Base-by-base conservation (phyloP, 768 basidiomycete species). In the Hericium rajendrae region DNA sequence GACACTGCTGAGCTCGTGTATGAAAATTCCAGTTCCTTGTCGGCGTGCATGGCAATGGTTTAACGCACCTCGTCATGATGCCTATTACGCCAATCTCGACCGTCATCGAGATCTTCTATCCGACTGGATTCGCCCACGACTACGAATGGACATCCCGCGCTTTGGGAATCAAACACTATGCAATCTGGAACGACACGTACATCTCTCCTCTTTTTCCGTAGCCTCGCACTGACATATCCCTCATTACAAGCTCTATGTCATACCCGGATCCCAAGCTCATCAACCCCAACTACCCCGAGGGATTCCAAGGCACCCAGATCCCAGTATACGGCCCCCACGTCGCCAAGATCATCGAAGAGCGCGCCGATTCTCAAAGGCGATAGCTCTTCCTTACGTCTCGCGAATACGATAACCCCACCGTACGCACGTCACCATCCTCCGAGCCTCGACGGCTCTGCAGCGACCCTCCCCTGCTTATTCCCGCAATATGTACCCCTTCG, bases 11-110 rank as follows among this genome's bases (percentile, higher is more conserved):
- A 26, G 50, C 12, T 26, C 13, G 13, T 38, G 5, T 22, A 4
- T 52, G 24, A 18, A 32, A 32, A 32, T 15, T 16, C 3, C 20
- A 63, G 62, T 61, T 61, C 18, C 62, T 63, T 22, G 32, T 63
- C 13, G 62, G 62, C 6, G 60, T 63, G 32, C 62, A 63, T 26
- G 88, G 89, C 5, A 91, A 91, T 62, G 89, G 90, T 6, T 76
- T 94, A 0, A 87, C 89, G 9, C 89, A 91, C 64, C 76, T 93
- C n/a, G 78, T 93, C 46, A 83, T 86, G 74, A 91, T 93, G 89
- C 82, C 86, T 20, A 78, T 79, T 1, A 87, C 84, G 3, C 81
- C 80, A 0, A 69, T 82, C n/a, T 83, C 88, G 5, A 84, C 88
- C 5, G 88, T 94, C 18, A 86, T 94, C 61, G 91, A 94, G 70